Percentiles rank a stretch among this genome's conserved stretches.
phyloP scores from a whole-genome alignment of 768 basidiomycete genomes.

The Suillus discolor region DNA sequence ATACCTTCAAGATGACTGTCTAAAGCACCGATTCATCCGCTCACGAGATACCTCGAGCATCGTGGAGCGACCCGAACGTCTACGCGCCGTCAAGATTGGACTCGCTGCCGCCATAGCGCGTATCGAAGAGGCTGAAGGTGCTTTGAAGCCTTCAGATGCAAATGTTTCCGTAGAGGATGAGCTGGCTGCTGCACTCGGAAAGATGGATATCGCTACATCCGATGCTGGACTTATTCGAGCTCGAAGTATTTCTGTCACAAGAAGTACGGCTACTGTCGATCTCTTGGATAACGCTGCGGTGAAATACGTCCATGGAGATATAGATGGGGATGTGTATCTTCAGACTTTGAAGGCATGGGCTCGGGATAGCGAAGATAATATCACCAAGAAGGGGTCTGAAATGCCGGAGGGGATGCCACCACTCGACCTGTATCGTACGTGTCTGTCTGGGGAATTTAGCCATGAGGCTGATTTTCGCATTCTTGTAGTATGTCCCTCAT shows the following conservation, averaged over 20 bases:
- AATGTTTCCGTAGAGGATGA: slow-evolving; percentile 37
- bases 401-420: slow-evolving; percentile 74
- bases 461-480: not conserved
- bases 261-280: slow-evolving; percentile 56
- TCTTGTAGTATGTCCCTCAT: slow-evolving; percentile 70
- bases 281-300: slow-evolving; percentile 64
- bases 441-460: slow-evolving; percentile 2
- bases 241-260: slow-evolving; percentile 36
- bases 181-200: slow-evolving; percentile 47
- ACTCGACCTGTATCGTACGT: slow-evolving; percentile 82
- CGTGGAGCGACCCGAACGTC: slow-evolving; percentile 89
- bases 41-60: slow-evolving; percentile 72
- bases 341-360: slow-evolving; percentile 64
- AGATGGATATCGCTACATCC: slow-evolving; percentile 40
- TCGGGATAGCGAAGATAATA: slow-evolving; percentile 59
- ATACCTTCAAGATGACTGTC: slow-evolving; percentile 71
- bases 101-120: slow-evolving; percentile 79
- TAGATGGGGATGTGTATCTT: slow-evolving; percentile 67
- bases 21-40: slow-evolving; percentile 77
- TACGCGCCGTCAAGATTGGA: slow-evolving; percentile 83
- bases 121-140: slow-evolving; percentile 46
- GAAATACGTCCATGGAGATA: slow-evolving; percentile 73
- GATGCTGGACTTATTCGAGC: slow-evolving; percentile 25
- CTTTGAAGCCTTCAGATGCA: not conserved
- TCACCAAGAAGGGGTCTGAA: slow-evolving; percentile 66